Conservation (phyloP, 768 basidiomycete species). For the Suillus subaureus region DNA sequence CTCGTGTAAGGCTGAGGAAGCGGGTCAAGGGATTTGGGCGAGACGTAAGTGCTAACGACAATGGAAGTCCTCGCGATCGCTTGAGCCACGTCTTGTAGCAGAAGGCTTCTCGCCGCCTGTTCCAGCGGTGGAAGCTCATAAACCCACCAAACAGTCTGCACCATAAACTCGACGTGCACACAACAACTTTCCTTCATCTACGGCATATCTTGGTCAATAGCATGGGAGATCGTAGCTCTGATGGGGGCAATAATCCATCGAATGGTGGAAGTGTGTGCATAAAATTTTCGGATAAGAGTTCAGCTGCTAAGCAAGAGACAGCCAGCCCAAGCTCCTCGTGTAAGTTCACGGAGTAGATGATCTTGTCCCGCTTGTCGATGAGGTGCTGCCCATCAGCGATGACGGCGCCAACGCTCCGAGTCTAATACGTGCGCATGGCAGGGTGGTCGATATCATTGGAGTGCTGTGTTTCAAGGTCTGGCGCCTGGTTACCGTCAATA, state of each 20-base stretch:
- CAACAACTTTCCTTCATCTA: conserved; percentile 43
- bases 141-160: conserved; percentile 20
- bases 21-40: not conserved
- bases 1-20: conserved; percentile 22
- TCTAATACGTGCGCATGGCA: not conserved
- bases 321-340: not conserved
- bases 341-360: not conserved
- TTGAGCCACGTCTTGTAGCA: conserved; percentile 15
- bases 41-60: conserved; percentile 22
- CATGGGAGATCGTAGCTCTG: conserved; percentile 30
- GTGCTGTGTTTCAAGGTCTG: not conserved
- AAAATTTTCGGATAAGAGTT: not conserved
- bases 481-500: not conserved
- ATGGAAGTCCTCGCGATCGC: conserved; percentile 18
- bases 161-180: conserved; percentile 49
- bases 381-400: not conserved
- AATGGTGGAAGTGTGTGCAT: not conserved
- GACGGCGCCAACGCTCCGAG: not conserved
- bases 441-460: not conserved
- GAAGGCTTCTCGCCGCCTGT: conserved; percentile 13
- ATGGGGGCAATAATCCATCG: not conserved
- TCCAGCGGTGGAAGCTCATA: conserved; percentile 25
- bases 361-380: not conserved
- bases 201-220: conserved; percentile 42
- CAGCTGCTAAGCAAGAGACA: not conserved